Base-by-base conservation (phyloP, 169 alveolate genomes). In the Cryptosporidium parvum region DNA sequence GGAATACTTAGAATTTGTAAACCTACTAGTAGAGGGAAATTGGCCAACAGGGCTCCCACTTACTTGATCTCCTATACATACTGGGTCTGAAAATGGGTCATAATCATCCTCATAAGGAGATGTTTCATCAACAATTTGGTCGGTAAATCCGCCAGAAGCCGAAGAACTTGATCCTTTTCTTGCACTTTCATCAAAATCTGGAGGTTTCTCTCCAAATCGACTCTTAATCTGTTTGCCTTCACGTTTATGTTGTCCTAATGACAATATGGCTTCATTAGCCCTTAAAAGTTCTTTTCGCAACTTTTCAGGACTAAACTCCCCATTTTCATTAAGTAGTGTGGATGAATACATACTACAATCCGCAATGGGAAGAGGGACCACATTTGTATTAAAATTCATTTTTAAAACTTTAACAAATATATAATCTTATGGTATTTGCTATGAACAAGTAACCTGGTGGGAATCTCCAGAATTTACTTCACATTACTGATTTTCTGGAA, bases 271-370 rank as follows among this genome's bases (percentile, higher is more conserved):
- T 45, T 80, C 89, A 42, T 42, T 62, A 1, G 89, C 89, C 51
- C 52, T 80, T 16, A 80, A 21, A 80, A 80, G 75, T 37, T 80
- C 89, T 10, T 42, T 51, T 6, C 75, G 35, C 9, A 80, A 58
- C 68, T 80, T 80, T 29, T 80, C 80, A 26, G 89, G 89, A 65
- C 89, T 62, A 45, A 80, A 80, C 68, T 80, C 89, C 16, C 89
- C 89, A 42, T 65, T 80, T 51, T 80, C 89, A 80, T 80, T 80
- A 35, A 80, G 75, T 42, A 80, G 31, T 59, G 89, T 37, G 18
- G 89, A 80, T 44, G 89, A 80, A 44, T 80, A 80, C 75, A 80
- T 80, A 65, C 89, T 80, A 44, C 89, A 80, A 39, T 80, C 89
- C 80, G 65, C 69, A 37, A 65, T 65, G 16, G 89, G 75, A 39